A percentile compares a stretch with the other conserved stretches of the same genome.
These are phyloP conservation scores for Nothophoma quercina DNA, from an alignment of 2,329 filamentous ascomycete species.

Conservation along the genomic window DNA sequence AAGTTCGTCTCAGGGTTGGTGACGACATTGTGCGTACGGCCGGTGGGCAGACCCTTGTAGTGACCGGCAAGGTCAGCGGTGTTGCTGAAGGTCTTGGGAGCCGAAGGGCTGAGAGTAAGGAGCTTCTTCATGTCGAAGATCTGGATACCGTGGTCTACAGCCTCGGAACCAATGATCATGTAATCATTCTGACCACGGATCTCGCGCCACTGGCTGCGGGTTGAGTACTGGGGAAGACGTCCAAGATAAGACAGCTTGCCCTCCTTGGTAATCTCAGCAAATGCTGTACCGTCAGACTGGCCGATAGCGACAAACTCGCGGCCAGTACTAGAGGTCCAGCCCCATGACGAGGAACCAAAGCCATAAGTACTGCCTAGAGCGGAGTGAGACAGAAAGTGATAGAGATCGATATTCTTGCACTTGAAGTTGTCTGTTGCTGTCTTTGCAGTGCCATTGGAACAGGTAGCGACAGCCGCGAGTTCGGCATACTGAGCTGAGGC, in stretches of 20 bases:
- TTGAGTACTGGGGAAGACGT: constrained; percentile 58
- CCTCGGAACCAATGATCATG: constrained; percentile 54
- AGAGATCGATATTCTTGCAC: constrained; percentile 59
- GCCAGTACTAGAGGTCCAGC: constrained; percentile 60
- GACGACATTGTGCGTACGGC: constrained; percentile 50
- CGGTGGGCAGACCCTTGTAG: constrained; percentile 45
- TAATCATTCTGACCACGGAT: constrained; percentile 57
- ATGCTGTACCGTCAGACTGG: constrained; percentile 63
- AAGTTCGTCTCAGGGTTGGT: constrained; percentile 48
- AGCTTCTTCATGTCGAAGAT: constrained; percentile 68
- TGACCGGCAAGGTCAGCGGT: constrained; percentile 43
- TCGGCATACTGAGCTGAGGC: constrained; percentile 46
- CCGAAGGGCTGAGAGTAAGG: constrained; percentile 43
- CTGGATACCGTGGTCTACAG: constrained; percentile 63
- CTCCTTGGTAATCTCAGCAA: constrained; percentile 60
- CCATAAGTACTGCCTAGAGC: constrained; percentile 59
- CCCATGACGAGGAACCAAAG: constrained; percentile 60
- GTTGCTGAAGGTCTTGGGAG: constrained; percentile 46
- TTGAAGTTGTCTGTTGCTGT: constrained; percentile 47
- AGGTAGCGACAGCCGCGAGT: constrained; percentile 43
- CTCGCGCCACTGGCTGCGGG: constrained; percentile 61
- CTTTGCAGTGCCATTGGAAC: constrained; percentile 49
- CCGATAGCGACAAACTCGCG: constrained; percentile 64
- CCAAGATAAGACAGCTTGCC: constrained; percentile 63
- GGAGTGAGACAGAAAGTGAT: constrained; percentile 64